Evolutionary conservation across 2,329 filamentous ascomycete species (phyloP).

Genomic region (Ramichloridium luteum): DNA sequence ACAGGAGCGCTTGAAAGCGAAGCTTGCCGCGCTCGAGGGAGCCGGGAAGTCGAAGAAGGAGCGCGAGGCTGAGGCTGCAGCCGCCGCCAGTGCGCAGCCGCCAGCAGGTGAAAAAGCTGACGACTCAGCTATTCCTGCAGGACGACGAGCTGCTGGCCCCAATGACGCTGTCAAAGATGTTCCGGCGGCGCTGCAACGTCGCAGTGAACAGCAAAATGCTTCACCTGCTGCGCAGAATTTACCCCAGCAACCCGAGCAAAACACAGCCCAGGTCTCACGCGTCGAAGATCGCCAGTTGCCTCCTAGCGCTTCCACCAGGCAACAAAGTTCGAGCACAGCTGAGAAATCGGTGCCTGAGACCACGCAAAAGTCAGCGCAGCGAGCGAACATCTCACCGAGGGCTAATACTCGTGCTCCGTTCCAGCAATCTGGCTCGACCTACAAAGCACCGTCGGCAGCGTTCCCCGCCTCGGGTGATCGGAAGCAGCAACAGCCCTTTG

Average conservation of each 20-base stretch:
- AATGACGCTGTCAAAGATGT: too few relatives aligned
- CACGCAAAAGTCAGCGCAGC: conserved; percentile 11
- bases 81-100: conserved; percentile 12
- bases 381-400: conserved; percentile 14
- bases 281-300: too few relatives aligned
- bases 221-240: background rate
- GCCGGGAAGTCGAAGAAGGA: conserved; percentile 24
- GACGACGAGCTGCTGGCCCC: too few relatives aligned
- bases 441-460: conserved; percentile 30
- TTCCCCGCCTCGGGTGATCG: conserved; percentile 27
- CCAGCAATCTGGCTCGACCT: conserved; percentile 13
- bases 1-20: conserved; percentile 22
- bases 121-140: too few relatives aligned
- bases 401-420: conserved; percentile 14
- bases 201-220: conserved; percentile 3
- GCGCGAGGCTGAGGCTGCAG: conserved; percentile 23
- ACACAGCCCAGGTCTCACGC: too few relatives aligned
- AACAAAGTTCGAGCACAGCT: too few relatives aligned
- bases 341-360: too few relatives aligned
- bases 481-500: conserved; percentile 23
- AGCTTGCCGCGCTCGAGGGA: conserved; percentile 23
- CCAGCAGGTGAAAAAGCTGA: too few relatives aligned
- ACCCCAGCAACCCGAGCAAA: too few relatives aligned
- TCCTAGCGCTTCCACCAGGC: too few relatives aligned
- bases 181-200: too few relatives aligned